Base-by-base conservation (phyloP, 331 rosid genomes). In the Phaseolus coccineus region DNA sequence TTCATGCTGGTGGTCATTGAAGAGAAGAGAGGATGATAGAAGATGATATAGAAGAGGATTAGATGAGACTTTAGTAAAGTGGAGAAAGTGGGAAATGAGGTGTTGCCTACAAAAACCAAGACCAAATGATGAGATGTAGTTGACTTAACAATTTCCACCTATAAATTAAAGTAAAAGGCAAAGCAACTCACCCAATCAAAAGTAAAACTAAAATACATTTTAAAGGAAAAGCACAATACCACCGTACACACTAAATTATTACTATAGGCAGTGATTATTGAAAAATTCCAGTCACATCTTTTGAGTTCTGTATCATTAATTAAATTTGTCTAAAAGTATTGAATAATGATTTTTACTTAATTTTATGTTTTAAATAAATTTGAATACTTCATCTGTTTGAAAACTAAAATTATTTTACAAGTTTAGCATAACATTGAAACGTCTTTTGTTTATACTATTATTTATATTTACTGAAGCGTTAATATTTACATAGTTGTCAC, bases 51-150 rank as follows among this genome's bases (percentile, higher is more conserved):
- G 87, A 83, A 44, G 84, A 82, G 30, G 72, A 62, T 19, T 74
- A 75, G 67, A 22, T 28, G 35, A 62, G 56, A 64, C 6, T 24
- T 0, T 51, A 58, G 3, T 28, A 85, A 81, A 84, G 82, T 77
- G 81, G 33, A 51, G 62, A 73, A 78, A 89, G 96, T 94, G 97
- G 93, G 94, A 88, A 83, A 89, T 89, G 96, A 88, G 92, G 91
- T 91, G 97, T 91, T 91, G 97, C 91, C 88, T 80, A 88, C 88
- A 84, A 87, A 66, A 90, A 81, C 80, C 91, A 83, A 90, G 98
- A 94, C 98, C 98, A 92, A 94, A 94, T 94, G 73, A 94, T 94
- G 93, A 92, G 90, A 82, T 78, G 91, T 61, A 89, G 98, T 94
- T 94, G 98, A 94, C 98, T 90, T 92, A 69, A 58, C 77, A 80